Percentiles rank a stretch among this genome's conserved stretches.
phyloP scores from a whole-genome alignment of 345 rosid species.

The Populus nigra region DNA sequence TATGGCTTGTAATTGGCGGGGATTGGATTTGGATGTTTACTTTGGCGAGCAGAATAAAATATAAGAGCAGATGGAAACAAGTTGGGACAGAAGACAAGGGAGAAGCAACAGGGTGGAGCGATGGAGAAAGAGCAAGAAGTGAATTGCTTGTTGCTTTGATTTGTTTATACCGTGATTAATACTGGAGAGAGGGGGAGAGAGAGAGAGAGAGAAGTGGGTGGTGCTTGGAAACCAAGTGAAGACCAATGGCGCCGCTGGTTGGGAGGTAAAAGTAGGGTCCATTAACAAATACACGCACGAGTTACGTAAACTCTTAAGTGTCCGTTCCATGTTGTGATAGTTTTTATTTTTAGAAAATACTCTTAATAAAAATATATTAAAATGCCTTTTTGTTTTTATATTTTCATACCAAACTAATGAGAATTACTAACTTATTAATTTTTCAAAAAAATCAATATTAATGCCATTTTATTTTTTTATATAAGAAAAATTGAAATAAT shows the following conservation, averaged over 20 bases:
- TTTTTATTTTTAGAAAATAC: too few relatives aligned
- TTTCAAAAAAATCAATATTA: too few relatives aligned
- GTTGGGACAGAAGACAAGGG: background rate
- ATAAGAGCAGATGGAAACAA: background rate
- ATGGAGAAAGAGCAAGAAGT: background rate
- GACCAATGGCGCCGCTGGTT: slow-evolving; percentile 53
- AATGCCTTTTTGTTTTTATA: too few relatives aligned
- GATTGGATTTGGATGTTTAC: background rate
- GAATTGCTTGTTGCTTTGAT: background rate
- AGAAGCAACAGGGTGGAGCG: background rate
- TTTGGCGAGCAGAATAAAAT: background rate
- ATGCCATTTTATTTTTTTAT: too few relatives aligned
- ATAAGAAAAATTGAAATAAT: too few relatives aligned
- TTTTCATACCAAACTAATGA: too few relatives aligned
- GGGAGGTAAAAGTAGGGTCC: slow-evolving; percentile 31
- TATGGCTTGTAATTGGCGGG: background rate
- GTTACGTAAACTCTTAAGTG: background rate
- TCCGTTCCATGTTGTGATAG: too few relatives aligned
- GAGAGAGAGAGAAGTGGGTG: slow-evolving; percentile 17
- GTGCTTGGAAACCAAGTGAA: slow-evolving; percentile 54
- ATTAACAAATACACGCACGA: background rate
- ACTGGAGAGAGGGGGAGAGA: background rate
- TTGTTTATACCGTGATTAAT: slow-evolving; percentile 7
- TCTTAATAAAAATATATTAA: too few relatives aligned
- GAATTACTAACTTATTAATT: too few relatives aligned